These are phyloP conservation scores for Wallacemonas sp. DNA, from an alignment of 208 protist genomes.

Conservation along the genomic window DNA sequence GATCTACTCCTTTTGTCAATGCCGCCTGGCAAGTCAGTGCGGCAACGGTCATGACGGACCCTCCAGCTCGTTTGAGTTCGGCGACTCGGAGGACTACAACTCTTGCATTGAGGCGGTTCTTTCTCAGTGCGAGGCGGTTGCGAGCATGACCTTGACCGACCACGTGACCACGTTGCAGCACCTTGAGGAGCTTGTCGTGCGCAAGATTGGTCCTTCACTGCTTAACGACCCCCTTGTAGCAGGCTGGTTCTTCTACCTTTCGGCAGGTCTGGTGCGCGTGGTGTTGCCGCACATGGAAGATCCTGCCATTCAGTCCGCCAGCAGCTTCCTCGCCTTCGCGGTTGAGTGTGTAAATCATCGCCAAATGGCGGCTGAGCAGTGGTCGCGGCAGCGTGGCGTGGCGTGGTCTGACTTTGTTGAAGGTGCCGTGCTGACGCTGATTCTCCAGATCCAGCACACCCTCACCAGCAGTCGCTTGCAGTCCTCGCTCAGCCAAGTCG, in stretches of 20 bases:
- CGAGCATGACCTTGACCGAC: conserved; percentile 50
- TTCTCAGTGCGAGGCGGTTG: conserved; percentile 51
- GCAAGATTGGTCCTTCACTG: conserved; percentile 44
- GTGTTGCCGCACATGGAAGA: conserved; percentile 57
- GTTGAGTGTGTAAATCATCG: conserved; percentile 72
- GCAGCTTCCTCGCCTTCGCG: conserved; percentile 64
- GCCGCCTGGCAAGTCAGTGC: conserved; percentile 33
- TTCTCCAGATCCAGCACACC: conserved; percentile 60
- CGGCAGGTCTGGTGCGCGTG: conserved; percentile 48
- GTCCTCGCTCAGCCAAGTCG: conserved; percentile 40
- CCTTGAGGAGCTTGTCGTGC: conserved; percentile 53
- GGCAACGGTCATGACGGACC: conserved; percentile 1
- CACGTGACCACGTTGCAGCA: conserved; percentile 38
- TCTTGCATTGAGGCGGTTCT: conserved; percentile 50
- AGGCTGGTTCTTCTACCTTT: conserved; percentile 81
- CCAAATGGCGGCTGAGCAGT: conserved; percentile 13
- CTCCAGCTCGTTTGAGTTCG: conserved; percentile 21
- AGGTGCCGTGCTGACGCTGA: conserved; percentile 65
- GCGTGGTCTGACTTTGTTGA: conserved; percentile 62
- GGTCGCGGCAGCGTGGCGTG: conserved; percentile 13
- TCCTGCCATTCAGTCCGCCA: conserved; percentile 34
- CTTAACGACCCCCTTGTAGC: conserved; percentile 59
- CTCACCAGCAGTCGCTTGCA: conserved; percentile 53
- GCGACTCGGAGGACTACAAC: conserved; percentile 44
- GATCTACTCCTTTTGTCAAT: conserved; percentile 47